Percentiles rank a stretch among this genome's conserved stretches.
These are phyloP conservation scores for Lolium rigidum DNA, from an alignment of 176 grass and related monocot species.

Conservation along the genomic window DNA sequence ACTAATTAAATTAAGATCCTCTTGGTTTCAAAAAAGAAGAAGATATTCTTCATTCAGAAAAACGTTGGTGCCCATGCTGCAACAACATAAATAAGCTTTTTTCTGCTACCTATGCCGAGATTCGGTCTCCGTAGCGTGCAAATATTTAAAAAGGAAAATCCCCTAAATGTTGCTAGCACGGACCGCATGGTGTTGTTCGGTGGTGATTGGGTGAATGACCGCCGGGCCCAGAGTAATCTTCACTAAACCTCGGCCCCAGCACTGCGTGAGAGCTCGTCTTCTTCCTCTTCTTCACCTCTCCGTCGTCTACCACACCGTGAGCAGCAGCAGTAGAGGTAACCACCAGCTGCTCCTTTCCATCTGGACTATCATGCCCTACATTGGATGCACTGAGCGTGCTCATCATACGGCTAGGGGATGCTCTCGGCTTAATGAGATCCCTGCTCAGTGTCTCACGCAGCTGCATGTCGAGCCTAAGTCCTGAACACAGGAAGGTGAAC, in stretches of 20 bases:
- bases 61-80: not conserved
- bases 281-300: not conserved
- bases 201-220: conserved; percentile 55
- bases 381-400: not conserved
- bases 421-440: conserved; percentile 1
- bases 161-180: conserved; percentile 17
- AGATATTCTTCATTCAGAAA: not conserved
- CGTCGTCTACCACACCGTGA: not conserved
- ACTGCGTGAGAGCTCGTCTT: not conserved
- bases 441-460: not conserved
- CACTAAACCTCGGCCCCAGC: not conserved
- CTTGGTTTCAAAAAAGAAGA: not conserved
- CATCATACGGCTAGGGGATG: not conserved
- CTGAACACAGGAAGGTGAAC: not conserved
- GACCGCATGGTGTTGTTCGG: conserved; percentile 34
- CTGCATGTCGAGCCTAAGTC: conserved; percentile 20
- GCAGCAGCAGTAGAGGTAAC: not conserved
- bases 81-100: not conserved
- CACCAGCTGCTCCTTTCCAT: not conserved
- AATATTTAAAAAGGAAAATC: not conserved
- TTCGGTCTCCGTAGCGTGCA: not conserved
- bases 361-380: not conserved
- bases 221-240: conserved; percentile 42
- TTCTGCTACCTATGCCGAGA: not conserved
- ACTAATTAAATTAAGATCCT: not conserved